These are phyloP conservation scores for Arxiozyma telluris DNA, from an alignment of 1,139 yeast genomes.

Conservation along the genomic window DNA sequence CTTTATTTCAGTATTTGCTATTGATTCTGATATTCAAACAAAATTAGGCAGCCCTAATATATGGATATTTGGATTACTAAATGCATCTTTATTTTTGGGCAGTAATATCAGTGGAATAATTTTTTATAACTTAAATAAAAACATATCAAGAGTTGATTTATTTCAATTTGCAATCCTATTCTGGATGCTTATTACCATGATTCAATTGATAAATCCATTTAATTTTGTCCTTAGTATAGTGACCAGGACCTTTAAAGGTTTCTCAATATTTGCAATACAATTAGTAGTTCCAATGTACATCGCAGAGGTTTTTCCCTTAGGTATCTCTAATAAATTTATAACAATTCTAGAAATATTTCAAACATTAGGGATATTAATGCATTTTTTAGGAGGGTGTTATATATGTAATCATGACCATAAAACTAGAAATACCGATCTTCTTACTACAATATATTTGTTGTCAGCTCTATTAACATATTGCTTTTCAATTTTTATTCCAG, in stretches of 20 bases:
- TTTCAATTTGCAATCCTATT: slow-evolving; percentile 24
- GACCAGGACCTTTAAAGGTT: not conserved
- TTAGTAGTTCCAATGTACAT: not conserved
- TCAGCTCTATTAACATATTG: slow-evolving; percentile 33
- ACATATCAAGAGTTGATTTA: slow-evolving; percentile 24
- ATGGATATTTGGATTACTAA: not conserved
- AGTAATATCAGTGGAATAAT: slow-evolving; percentile 36
- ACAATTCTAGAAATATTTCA: not conserved
- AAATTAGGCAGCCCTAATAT: not conserved
- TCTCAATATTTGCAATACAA: not conserved
- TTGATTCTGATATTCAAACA: not conserved
- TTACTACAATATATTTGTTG: slow-evolving; percentile 57
- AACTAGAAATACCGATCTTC: slow-evolving; percentile 64
- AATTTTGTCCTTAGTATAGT: not conserved
- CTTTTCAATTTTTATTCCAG: slow-evolving; percentile 43
- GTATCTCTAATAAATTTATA: not conserved
- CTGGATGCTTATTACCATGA: slow-evolving; percentile 30
- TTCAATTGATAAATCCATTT: slow-evolving; percentile 30
- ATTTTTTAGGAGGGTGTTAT: slow-evolving; percentile 44
- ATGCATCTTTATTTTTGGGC: not conserved
- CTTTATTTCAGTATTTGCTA: not conserved
- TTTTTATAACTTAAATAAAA: slow-evolving; percentile 28
- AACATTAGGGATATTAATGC: not conserved
- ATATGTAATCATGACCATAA: slow-evolving; percentile 37
- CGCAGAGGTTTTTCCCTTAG: not conserved